These are phyloP conservation scores for Paraphoma sp. DNA, from an alignment of 2,329 filamentous ascomycete genomes.

Conservation along the genomic window DNA sequence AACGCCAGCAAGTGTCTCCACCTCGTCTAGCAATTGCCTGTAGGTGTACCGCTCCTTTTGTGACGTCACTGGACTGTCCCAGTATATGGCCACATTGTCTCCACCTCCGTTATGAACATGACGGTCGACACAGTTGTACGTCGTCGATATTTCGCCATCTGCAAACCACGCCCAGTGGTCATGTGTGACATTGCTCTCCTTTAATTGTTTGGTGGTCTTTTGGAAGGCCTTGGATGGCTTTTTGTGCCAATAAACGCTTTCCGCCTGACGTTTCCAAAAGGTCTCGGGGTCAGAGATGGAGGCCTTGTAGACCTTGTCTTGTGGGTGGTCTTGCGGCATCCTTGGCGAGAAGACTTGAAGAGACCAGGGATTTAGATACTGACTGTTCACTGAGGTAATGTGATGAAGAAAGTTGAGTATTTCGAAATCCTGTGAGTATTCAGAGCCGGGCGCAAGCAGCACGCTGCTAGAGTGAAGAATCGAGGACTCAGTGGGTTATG, in stretches of 20 bases:
- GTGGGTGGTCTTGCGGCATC: slow-evolving; percentile 38
- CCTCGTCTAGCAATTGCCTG: slow-evolving; percentile 74
- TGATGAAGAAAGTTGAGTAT: not conserved
- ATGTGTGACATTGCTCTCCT: slow-evolving; percentile 66
- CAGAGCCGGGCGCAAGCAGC: too few relatives aligned
- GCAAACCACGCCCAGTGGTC: slow-evolving; percentile 90
- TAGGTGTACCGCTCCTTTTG: slow-evolving; percentile 79
- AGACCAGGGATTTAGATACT: not conserved
- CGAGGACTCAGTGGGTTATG: not conserved
- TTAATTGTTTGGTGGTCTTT: slow-evolving; percentile 67
- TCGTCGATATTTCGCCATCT: slow-evolving; percentile 86
- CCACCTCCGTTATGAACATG: slow-evolving; percentile 82
- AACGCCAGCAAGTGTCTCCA: slow-evolving; percentile 82
- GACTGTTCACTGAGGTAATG: too few relatives aligned
- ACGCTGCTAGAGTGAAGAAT: not conserved
- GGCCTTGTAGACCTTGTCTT: slow-evolving; percentile 57
- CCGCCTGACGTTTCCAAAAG: slow-evolving; percentile 80
- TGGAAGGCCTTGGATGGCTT: slow-evolving; percentile 69
- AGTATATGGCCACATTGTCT: slow-evolving; percentile 76
- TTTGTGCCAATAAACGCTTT: slow-evolving; percentile 81
- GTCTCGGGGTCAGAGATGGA: slow-evolving; percentile 73
- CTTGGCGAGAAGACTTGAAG: not conserved
- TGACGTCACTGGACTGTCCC: slow-evolving; percentile 84
- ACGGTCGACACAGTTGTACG: slow-evolving; percentile 89
- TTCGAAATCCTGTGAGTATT: too few relatives aligned